Percentiles rank a stretch among this genome's conserved stretches.
These are phyloP conservation scores for Plectosphaerella plurivora DNA, from an alignment of 2,329 filamentous ascomycete species.

Conservation along the genomic window DNA sequence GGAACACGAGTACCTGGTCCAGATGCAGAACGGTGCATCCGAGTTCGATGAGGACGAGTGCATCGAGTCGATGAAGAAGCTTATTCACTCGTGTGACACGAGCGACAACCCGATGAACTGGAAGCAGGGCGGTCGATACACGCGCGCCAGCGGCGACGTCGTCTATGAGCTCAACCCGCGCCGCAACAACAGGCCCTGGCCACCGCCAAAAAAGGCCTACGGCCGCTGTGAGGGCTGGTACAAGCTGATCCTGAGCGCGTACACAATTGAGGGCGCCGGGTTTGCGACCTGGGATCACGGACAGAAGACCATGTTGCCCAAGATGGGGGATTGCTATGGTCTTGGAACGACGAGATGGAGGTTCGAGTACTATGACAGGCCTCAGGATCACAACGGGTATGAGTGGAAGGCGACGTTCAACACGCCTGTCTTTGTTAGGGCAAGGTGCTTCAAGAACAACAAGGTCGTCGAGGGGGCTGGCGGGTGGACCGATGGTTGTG, in stretches of 20 bases:
- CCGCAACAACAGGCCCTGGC: conserved; percentile 14
- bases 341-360: conserved; percentile 4
- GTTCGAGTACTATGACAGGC: conserved; percentile 4
- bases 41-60: conserved; percentile 13
- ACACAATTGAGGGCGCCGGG: conserved; percentile 13
- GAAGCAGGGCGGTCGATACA: conserved; percentile 18
- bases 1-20: conserved; percentile 15
- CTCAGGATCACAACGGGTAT: neutral
- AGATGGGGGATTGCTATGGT: conserved; percentile 4
- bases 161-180: conserved; percentile 17
- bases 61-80: conserved; percentile 10
- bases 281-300: conserved; percentile 19
- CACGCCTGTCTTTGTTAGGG: conserved; percentile 1
- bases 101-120: conserved; percentile 23
- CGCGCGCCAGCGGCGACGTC: conserved; percentile 13
- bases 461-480: conserved; percentile 1
- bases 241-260: neutral
- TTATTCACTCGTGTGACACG: conserved; percentile 23
- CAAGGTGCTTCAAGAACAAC: conserved; percentile 7
- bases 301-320: conserved; percentile 15
- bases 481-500: neutral
- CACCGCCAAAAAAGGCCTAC: conserved; percentile 8
- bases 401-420: conserved; percentile 6
- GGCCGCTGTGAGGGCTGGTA: conserved; percentile 14
- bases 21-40: conserved; percentile 8